A percentile compares a stretch with the other conserved stretches of the same genome.
Conservation (phyloP, 1,139 yeast species). For the Yarrowia galli region DNA sequence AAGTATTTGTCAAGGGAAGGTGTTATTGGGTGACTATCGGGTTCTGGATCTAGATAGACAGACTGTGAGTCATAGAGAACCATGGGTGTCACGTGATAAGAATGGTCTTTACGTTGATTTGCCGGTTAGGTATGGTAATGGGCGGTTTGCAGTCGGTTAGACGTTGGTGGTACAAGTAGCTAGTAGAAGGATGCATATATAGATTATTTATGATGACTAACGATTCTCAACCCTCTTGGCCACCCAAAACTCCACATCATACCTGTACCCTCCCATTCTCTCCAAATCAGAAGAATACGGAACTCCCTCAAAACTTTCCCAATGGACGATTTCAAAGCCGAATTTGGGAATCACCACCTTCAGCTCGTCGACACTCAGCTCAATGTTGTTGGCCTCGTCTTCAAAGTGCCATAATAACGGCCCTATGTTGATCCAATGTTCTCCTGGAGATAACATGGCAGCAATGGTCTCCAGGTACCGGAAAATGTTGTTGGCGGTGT, state of each 20-base stretch:
- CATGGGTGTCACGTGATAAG: constrained; percentile 8
- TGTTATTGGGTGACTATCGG: constrained; percentile 17
- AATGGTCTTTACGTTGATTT: neutral
- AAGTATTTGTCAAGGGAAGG: constrained; percentile 3
- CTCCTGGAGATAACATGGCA: constrained; percentile 61
- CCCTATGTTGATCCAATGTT: constrained; percentile 84
- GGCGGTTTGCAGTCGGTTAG: constrained; percentile 33
- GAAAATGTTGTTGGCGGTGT: constrained; percentile 76
- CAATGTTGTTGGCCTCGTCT: constrained; percentile 54
- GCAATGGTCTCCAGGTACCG: constrained; percentile 69
- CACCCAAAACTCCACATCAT: constrained; percentile 78
- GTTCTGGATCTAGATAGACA: constrained; percentile 20
- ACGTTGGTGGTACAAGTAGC: no score
- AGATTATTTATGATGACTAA: neutral
- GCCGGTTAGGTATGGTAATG: constrained; percentile 2
- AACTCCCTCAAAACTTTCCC: constrained; percentile 57
- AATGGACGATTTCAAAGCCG: constrained; percentile 63
- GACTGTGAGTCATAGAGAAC: constrained; percentile 26
- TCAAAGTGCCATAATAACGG: constrained; percentile 90
- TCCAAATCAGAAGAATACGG: constrained; percentile 64
- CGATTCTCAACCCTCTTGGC: constrained; percentile 53
- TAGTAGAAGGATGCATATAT: no score
- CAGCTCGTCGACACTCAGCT: constrained; percentile 68
- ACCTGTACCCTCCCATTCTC: constrained; percentile 64
- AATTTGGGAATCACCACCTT: constrained; percentile 56